Percentiles rank a stretch among this genome's conserved stretches.
Evolutionary conservation across 148 eudicot species (phyloP).

Genomic region (Cornus kousa): DNA sequence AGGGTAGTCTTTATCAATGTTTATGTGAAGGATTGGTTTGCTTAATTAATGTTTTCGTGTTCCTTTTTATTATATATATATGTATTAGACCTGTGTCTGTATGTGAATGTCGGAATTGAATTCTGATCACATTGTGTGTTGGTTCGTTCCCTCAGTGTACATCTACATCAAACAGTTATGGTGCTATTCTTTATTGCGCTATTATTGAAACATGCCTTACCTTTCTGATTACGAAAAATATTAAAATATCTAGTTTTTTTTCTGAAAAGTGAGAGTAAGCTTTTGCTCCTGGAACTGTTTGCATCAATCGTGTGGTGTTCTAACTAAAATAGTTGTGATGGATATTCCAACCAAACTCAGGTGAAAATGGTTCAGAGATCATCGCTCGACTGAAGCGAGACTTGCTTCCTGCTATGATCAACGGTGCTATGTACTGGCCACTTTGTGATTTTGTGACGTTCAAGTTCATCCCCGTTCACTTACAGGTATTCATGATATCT

Average conservation of each 20-base stretch:
- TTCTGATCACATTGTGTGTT: no score
- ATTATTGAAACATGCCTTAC: no score
- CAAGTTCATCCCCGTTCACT: constrained; percentile 83
- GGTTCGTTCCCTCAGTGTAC: not conserved
- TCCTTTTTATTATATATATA: not conserved
- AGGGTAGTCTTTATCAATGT: not conserved
- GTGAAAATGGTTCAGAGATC: constrained; percentile 67
- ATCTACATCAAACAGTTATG: not conserved
- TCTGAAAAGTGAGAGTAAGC: no score
- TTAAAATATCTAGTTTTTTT: no score
- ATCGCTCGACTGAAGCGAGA: constrained; percentile 74
- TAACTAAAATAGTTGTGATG: not conserved
- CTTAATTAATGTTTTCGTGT: not conserved
- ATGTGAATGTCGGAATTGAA: not conserved
- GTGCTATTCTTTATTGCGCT: not conserved
- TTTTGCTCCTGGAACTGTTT: no score
- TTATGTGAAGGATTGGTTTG: not conserved
- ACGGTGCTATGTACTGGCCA: constrained; percentile 92
- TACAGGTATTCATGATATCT: constrained; percentile 53
- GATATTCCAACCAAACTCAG: constrained; percentile 29
- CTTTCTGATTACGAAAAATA: no score
- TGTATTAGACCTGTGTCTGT: not conserved
- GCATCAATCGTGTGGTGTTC: not conserved
- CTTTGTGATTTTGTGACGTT: constrained; percentile 83
- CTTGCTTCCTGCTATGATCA: constrained; percentile 68